These are phyloP conservation scores for Microdochium bolleyi DNA, from an alignment of 2,329 filamentous ascomycete species.

Conservation along the genomic window DNA sequence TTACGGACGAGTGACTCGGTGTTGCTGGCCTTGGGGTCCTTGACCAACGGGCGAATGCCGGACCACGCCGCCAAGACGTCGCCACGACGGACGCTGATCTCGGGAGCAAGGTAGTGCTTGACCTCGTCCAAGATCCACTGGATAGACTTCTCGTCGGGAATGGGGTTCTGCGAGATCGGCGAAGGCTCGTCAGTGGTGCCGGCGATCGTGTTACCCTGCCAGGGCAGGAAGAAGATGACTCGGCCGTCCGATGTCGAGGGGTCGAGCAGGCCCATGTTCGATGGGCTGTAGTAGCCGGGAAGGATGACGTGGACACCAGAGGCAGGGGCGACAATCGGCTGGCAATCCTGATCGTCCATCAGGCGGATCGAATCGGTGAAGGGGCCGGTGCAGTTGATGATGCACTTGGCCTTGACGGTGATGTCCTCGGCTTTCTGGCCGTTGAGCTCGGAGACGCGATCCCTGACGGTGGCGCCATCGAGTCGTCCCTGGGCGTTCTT, in stretches of 20 bases:
- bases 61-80: constrained; percentile 90
- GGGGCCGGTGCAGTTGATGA: constrained; percentile 84
- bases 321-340: constrained; percentile 77
- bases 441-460: constrained; percentile 59
- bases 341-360: constrained; percentile 65
- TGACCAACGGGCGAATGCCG: constrained; percentile 77
- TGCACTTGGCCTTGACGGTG: constrained; percentile 66
- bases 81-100: constrained; percentile 76
- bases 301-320: constrained; percentile 83
- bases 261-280: constrained; percentile 82
- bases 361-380: constrained; percentile 82
- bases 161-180: constrained; percentile 61
- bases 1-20: constrained; percentile 84
- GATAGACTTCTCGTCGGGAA: constrained; percentile 77
- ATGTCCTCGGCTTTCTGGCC: constrained; percentile 57
- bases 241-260: constrained; percentile 80
- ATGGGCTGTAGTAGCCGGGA: constrained; percentile 78
- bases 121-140: constrained; percentile 84
- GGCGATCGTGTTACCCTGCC: constrained; percentile 89
- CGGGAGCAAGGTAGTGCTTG: constrained; percentile 70
- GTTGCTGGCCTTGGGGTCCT: constrained; percentile 77
- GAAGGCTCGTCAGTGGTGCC: constrained; percentile 79
- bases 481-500: constrained; percentile 68
- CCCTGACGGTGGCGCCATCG: constrained; percentile 65
- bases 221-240: constrained; percentile 89